phyloP scores from a whole-genome alignment of 1,284 basidiomycete genomes.

The Heterobasidion occidentale region DNA sequence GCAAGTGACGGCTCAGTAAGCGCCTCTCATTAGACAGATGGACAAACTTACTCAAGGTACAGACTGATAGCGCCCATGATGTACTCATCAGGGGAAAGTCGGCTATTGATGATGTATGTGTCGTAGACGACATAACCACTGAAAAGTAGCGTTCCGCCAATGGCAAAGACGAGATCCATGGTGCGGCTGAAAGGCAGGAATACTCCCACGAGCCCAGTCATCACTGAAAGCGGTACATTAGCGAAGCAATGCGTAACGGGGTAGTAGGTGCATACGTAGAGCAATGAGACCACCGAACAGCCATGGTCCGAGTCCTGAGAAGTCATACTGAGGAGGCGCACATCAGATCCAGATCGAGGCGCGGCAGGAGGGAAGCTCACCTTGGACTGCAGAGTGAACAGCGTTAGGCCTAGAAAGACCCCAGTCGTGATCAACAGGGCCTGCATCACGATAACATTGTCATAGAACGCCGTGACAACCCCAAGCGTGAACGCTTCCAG shows the following conservation, averaged over 20 bases:
- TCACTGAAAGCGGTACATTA: constrained; percentile 33
- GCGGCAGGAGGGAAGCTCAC: constrained; percentile 23
- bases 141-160: constrained; percentile 75
- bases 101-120: constrained; percentile 77
- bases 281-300: constrained; percentile 73
- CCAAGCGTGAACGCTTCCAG: constrained; percentile 80
- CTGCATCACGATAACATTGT: constrained; percentile 75
- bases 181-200: constrained; percentile 77
- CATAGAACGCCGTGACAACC: constrained; percentile 68
- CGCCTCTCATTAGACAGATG: not conserved
- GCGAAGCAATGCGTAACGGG: not conserved
- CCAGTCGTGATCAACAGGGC: constrained; percentile 84
- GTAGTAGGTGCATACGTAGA: constrained; percentile 35
- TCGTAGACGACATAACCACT: constrained; percentile 82
- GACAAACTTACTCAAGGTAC: constrained; percentile 62
- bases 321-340: constrained; percentile 58
- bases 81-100: constrained; percentile 81
- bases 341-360: not conserved
- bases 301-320: constrained; percentile 79
- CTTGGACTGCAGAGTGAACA: constrained; percentile 84
- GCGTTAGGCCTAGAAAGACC: constrained; percentile 79
- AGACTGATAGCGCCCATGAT: constrained; percentile 82
- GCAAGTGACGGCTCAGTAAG: not conserved
- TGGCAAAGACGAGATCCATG: constrained; percentile 73
- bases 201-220: constrained; percentile 70